Evolutionary conservation across 208 protist genomes (phyloP), one percentile per base, ranked within the genome.

Genomic region (Crithidia fasciculata): DNA sequence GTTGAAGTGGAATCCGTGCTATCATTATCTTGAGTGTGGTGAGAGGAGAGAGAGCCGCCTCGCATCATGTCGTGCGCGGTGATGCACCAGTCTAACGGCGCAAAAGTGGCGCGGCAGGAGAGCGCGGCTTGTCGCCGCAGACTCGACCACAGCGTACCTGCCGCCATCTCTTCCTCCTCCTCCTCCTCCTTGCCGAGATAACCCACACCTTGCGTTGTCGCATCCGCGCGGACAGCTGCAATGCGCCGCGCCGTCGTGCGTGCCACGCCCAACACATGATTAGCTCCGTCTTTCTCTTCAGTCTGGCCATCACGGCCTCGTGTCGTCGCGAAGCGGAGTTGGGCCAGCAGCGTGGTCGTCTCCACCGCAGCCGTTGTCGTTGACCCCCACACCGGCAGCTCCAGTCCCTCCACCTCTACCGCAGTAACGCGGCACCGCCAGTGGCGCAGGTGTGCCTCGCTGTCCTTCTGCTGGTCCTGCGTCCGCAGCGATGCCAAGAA

Each of bases 371-470:
- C n/a, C 37, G 36, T 8, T 9, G 44, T 61, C 19, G 9, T 49
- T 18, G 45, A 49, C 9, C 45, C 18, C 74, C 74, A 79, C 61
- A 64, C 39, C 54, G 61, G 74, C 67, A 79, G 57, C 45, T 56
- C 57, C 45, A 79, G 6, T 0, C 45, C 74, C 16, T 62, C 18
- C 53, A 79, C 74, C 54, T 79, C 74, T 15, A 79, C 47, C 0
- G 49, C 74, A 28, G 53, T 37, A 15, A 79, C 69, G 12, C 52
- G 45, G 39, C 66, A 79, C 6, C 74, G 54, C 74, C 74, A 79
- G 61, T 73, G 52, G 12, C 61, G 74, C 28, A 79, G 74, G 44
- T 63, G 37, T 39, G 67, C 58, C 59, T 74, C 44, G 61, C 49
- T 39, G 8, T 49, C 54, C 8, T 54, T 53, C 40, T 50, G 41